A percentile compares a stretch with the other conserved stretches of the same genome.
These are phyloP conservation scores for Chaetomium tenue DNA, from an alignment of 495 filamentous ascomycete species.

Conservation along the genomic window DNA sequence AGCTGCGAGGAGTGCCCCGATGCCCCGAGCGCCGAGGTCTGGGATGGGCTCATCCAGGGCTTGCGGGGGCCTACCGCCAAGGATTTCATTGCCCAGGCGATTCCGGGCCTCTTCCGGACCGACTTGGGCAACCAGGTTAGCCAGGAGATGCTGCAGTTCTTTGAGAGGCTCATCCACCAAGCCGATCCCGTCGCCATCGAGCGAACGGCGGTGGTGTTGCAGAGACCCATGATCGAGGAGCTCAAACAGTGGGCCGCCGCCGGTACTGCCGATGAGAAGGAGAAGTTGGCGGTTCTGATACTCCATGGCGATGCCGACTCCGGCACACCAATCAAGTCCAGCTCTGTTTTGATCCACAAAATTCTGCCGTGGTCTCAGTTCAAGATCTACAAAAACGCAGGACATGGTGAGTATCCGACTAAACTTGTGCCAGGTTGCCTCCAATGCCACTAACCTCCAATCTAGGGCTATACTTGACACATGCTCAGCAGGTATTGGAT, in stretches of 20 bases:
- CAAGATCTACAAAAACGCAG: slow-evolving; percentile 23
- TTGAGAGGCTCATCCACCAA: slow-evolving; percentile 15
- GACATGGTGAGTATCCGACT: slow-evolving; percentile 24
- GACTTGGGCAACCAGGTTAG: slow-evolving; percentile 14
- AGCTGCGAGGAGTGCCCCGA: slow-evolving; percentile 9
- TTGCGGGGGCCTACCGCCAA: slow-evolving; percentile 5
- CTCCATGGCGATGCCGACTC: slow-evolving; percentile 22
- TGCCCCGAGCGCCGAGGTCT: background rate
- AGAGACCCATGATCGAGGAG: slow-evolving; percentile 12
- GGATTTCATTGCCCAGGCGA: background rate
- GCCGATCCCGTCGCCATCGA: slow-evolving; percentile 24
- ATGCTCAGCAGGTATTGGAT: slow-evolving; percentile 4
- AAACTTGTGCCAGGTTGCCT: background rate
- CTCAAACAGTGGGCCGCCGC: slow-evolving; percentile 7
- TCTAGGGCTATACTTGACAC: slow-evolving; percentile 16
- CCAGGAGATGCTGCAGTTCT: slow-evolving; percentile 14
- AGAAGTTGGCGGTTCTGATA: slow-evolving; percentile 17
- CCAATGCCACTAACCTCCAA: background rate
- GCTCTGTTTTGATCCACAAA: slow-evolving; percentile 10
- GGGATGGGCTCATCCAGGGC: slow-evolving; percentile 3
- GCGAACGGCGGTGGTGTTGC: slow-evolving; percentile 12
- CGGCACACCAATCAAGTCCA: slow-evolving; percentile 23
- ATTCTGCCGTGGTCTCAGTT: slow-evolving; percentile 23
- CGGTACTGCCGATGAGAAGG: background rate
- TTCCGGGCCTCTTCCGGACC: slow-evolving; percentile 7